Evolutionary conservation across 768 basidiomycete genomes (phyloP), one percentile per base, ranked within the genome.

Genomic region (Zangia roseola): DNA sequence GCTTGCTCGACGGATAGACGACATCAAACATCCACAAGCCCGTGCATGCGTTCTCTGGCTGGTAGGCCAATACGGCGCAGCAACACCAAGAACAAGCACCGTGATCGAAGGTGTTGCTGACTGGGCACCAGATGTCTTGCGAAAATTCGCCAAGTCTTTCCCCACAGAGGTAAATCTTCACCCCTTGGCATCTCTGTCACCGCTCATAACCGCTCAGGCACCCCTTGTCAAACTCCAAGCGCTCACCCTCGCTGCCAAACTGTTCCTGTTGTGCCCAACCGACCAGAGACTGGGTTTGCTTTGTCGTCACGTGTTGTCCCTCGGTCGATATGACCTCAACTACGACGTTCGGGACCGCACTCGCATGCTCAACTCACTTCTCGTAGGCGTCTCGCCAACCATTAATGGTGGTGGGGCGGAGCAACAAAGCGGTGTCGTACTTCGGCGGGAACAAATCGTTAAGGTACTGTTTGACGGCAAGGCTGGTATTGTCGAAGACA

Each of bases 271-370:
- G 23, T 80, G 76, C 43, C 81, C 84, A n/a, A 64, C 71, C 16
- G 72, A 82, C 57, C 60, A 62, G 45, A 72, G 71, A 17, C 53
- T 91, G 0, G 65, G 62, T 2, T 75, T 84, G 8, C 72, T 94
- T 37, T 75, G 74, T 49, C 77, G 75, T 40, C 90, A 98, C 62
- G 80, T 93, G 17, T 81, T 97, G 50, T 79, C 81, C 2, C 78
- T 97, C 17, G 94, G 93, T 2, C 78, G 88, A 47, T 98, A 94
- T 68, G 97, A 99, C 68, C 58, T 71, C 17, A 83, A 88, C 60
- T 95, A 91, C 67, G 92, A 97, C 59, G 86, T 98, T 28, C 79
- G 97, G 26, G 97, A 98, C 64, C 84, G 94, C 21, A 85, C 83
- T 5, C 80, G 95, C 43, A 86, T 93, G 79, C 65, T 97, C 23